phyloP scores from a whole-genome alignment of 768 basidiomycete genomes.

The Rhodosporidiobolus sp. region DNA sequence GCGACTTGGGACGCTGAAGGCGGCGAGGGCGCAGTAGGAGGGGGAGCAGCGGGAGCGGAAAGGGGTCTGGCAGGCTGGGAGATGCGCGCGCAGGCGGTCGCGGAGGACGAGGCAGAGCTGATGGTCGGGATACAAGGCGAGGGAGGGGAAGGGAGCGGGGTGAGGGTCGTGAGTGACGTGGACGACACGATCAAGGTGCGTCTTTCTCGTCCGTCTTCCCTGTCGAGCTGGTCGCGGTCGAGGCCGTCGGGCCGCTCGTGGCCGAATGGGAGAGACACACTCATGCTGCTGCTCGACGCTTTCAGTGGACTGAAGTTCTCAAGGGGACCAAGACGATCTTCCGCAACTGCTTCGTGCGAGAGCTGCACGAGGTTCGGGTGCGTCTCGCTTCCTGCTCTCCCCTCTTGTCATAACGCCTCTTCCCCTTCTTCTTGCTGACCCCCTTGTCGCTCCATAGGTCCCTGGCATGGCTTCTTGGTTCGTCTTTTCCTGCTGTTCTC shows the following conservation, averaged over 20 bases:
- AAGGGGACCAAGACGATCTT: conserved; percentile 78
- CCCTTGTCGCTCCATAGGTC: neutral
- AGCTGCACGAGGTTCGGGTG: conserved; percentile 71
- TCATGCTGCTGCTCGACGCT: no score
- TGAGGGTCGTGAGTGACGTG: conserved; percentile 34
- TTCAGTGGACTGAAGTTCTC: conserved; percentile 61
- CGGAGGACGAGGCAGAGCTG: conserved; percentile 24
- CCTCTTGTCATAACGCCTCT: no score
- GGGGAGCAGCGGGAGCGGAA: neutral
- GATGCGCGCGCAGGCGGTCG: neutral
- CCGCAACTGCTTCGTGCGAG: conserved; percentile 86
- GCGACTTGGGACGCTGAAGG: neutral
- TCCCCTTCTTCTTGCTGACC: neutral
- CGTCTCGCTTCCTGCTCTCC: conserved; percentile 53
- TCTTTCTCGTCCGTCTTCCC: neutral
- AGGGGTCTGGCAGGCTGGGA: neutral
- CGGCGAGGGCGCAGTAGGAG: neutral
- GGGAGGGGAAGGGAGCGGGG: conserved; percentile 18
- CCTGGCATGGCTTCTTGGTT: conserved; percentile 47
- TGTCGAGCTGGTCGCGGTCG: no score
- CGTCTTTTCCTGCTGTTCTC: no score
- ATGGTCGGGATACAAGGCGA: conserved; percentile 19
- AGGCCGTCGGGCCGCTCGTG: no score
- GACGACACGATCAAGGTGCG: conserved; percentile 42
- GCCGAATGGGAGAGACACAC: no score